Conservation (phyloP, 1,139 yeast genomes). For the Spencermartinsiella ligniputridi region DNA sequence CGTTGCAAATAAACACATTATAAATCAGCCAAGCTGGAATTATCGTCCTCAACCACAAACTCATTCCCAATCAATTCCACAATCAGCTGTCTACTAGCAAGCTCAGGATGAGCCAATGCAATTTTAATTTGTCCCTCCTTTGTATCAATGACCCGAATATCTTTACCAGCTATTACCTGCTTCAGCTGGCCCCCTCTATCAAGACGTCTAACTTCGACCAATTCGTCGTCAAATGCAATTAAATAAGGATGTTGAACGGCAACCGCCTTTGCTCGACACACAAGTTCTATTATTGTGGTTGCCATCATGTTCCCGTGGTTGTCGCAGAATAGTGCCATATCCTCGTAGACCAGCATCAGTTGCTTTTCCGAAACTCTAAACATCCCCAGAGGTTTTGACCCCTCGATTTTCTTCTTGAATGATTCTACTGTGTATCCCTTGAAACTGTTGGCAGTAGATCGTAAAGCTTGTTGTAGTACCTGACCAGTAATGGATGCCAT, state of each 20-base stretch:
- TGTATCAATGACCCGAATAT: slow-evolving; percentile 45
- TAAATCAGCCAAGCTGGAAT: slow-evolving; percentile 26
- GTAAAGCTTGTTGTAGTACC: slow-evolving; percentile 6
- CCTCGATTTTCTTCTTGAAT: slow-evolving; percentile 25
- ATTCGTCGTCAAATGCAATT: slow-evolving; percentile 60
- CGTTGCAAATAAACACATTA: slow-evolving; percentile 7
- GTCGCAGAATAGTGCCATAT: slow-evolving; percentile 68
- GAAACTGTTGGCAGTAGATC: slow-evolving; percentile 12
- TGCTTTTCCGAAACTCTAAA: slow-evolving; percentile 53
- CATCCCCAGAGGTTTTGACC: slow-evolving; percentile 54
- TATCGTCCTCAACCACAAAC: slow-evolving; percentile 32
- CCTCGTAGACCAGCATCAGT: slow-evolving; percentile 64
- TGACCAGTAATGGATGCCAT: slow-evolving; percentile 27
- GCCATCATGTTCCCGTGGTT: slow-evolving; percentile 61
- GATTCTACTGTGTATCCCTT: slow-evolving; percentile 17
- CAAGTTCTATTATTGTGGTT: slow-evolving; percentile 54
- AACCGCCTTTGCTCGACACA: slow-evolving; percentile 55
- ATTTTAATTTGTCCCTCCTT: slow-evolving; percentile 45
- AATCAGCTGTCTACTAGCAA: slow-evolving; percentile 57
- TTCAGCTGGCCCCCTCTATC: slow-evolving; percentile 44
- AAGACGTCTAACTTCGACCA: slow-evolving; percentile 63
- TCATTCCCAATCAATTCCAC: slow-evolving; percentile 35
- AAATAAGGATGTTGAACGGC: slow-evolving; percentile 57
- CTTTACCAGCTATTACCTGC: slow-evolving; percentile 72
- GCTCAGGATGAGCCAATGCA: slow-evolving; percentile 66